A percentile compares a stretch with the other conserved stretches of the same genome.
phyloP scores from a whole-genome alignment of 106 monocot species.

The Dioscorea dumetorum region DNA sequence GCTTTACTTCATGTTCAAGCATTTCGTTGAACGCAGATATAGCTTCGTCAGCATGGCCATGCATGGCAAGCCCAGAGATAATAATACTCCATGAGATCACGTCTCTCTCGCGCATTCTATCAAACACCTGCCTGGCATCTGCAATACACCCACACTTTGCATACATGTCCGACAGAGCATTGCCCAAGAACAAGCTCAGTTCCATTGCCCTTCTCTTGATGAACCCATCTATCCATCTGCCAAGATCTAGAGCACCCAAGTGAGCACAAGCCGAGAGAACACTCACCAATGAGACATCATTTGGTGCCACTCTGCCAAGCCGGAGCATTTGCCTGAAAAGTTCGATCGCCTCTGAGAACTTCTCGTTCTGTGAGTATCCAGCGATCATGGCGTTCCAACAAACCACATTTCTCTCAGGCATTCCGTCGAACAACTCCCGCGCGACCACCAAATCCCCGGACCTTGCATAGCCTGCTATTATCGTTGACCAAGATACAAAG shows the following conservation, averaged over 20 bases:
- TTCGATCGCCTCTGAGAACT: constrained; percentile 13
- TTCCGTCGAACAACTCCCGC: constrained; percentile 27
- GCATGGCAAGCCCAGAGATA: constrained; percentile 35
- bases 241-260: constrained; percentile 27
- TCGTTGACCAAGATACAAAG: constrained; percentile 42
- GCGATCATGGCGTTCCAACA: constrained; percentile 42
- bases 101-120: constrained; percentile 26
- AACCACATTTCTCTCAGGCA: constrained; percentile 24
- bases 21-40: constrained; percentile 25
- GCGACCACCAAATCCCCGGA: constrained; percentile 26
- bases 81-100: constrained; percentile 44
- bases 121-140: constrained; percentile 31
- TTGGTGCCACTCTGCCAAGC: constrained; percentile 3
- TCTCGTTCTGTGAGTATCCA: constrained; percentile 32
- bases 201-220: constrained; percentile 15
- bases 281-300: constrained; percentile 37
- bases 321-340: constrained; percentile 30
- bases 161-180: constrained; percentile 43
- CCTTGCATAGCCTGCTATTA: constrained; percentile 29
- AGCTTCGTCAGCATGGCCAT: constrained; percentile 26
- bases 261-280: constrained; percentile 39
- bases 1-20: constrained; percentile 10
- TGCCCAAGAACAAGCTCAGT: constrained; percentile 31
- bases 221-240: constrained; percentile 30
- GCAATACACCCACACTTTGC: constrained; percentile 40